Evolutionary conservation across 2,329 filamentous ascomycete species (phyloP).

Genomic region (Aspergillus bombycis): DNA sequence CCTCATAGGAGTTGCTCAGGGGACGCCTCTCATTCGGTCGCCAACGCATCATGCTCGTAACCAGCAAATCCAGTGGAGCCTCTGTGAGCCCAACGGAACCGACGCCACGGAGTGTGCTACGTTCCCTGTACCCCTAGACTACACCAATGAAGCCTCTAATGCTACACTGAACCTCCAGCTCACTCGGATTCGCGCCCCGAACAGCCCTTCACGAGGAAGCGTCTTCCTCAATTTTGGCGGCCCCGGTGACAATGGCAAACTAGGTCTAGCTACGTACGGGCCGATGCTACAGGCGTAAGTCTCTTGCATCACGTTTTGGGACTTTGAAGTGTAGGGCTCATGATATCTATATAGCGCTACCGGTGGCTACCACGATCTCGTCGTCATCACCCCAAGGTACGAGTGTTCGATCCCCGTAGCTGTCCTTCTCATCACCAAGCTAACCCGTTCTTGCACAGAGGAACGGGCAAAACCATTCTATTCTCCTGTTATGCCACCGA

Average conservation of each 20-base stretch:
- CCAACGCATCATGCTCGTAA: background rate
- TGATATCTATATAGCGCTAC: background rate
- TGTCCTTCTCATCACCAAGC: background rate
- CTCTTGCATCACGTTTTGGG: background rate
- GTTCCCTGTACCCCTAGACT: constrained; percentile 40
- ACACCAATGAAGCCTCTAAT: constrained; percentile 26
- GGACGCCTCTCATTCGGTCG: background rate
- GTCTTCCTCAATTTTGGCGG: constrained; percentile 40
- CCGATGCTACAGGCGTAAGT: background rate
- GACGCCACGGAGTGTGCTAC: constrained; percentile 31
- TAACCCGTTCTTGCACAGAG: background rate
- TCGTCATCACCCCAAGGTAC: background rate
- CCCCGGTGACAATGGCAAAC: constrained; percentile 27
- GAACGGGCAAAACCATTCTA: constrained; percentile 1
- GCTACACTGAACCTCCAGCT: constrained; percentile 32
- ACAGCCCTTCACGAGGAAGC: constrained; percentile 33
- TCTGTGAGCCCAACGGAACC: background rate
- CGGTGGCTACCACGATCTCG: background rate
- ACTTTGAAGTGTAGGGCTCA: background rate
- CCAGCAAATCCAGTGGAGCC: no score
- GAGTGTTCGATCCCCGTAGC: background rate
- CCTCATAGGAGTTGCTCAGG: background rate
- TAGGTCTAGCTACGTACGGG: constrained; percentile 5
- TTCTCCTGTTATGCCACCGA: constrained; percentile 6
- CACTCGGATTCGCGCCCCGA: constrained; percentile 29